Conservation (phyloP, 2,329 filamentous ascomycete genomes). For the Polytolypa hystricis region DNA sequence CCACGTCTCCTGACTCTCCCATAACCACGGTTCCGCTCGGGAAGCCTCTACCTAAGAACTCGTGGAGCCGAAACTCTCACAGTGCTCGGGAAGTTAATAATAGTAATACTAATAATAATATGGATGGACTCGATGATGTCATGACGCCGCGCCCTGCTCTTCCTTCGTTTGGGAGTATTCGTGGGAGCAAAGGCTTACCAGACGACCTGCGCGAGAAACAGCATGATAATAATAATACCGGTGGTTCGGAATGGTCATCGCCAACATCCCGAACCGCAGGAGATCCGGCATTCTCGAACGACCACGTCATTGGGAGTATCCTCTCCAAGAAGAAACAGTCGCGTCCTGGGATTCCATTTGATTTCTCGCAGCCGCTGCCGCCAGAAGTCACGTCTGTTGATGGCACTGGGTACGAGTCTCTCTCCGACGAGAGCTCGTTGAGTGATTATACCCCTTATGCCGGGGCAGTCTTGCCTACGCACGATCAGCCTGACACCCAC, state of each 20-base stretch:
- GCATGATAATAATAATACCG: too few species aligned
- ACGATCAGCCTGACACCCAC: neutral
- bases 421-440: slow-evolving; percentile 38
- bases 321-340: slow-evolving; percentile 23
- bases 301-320: slow-evolving; percentile 41
- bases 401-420: slow-evolving; percentile 52
- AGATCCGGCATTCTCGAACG: slow-evolving; percentile 33
- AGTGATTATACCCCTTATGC: slow-evolving; percentile 26
- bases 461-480: neutral
- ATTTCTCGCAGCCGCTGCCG: slow-evolving; percentile 51
- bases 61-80: slow-evolving; percentile 22
- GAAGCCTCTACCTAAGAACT: slow-evolving; percentile 19
- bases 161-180: slow-evolving; percentile 53
- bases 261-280: slow-evolving; percentile 25
- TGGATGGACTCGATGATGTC: slow-evolving; percentile 44
- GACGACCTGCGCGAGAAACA: slow-evolving; percentile 5
- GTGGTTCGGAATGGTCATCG: slow-evolving; percentile 27
- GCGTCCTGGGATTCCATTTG: neutral
- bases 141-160: slow-evolving; percentile 49
- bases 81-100: neutral
- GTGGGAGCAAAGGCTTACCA: slow-evolving; percentile 29
- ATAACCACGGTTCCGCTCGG: slow-evolving; percentile 23
- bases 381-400: slow-evolving; percentile 62
- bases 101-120: slow-evolving; percentile 14
- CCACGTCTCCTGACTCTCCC: slow-evolving; percentile 30